Base-by-base conservation (phyloP, 371 early-diverging fungal genomes). In the Phascolomyces articulosus region DNA sequence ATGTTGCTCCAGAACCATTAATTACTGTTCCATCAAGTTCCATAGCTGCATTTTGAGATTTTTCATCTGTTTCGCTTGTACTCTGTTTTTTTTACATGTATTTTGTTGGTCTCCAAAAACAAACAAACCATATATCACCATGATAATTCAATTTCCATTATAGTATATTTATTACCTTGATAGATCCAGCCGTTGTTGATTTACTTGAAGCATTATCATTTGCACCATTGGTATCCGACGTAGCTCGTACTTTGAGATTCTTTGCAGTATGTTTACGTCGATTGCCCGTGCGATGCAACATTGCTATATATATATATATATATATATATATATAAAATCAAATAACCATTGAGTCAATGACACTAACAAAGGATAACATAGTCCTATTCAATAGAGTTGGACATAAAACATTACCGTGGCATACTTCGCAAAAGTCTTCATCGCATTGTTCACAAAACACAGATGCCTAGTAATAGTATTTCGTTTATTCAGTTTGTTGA, bases 361-460 rank as follows among this genome's bases (percentile, higher is more conserved):
- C 34, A 34, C 11, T 34, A 34, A 34, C 6, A 31, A 31, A 34
- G 11, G 34, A 9, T 9, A 34, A 34, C n/a, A n/a, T 0, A 34
- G 2, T 11, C 11, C 11, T 34, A 0, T 34, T 34, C 34, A 34
- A 34, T 34, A 11, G 6, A 11, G 9, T 20, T n/a, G 20, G 40
- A 7, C 9, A 34, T 16, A 18, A 29, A 28, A 4, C 11, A 29
- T 44, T 63, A 68, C 82, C 83, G 69, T 85, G 92, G 74, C 98
- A 96, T 31, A 97, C 96, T 73, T 93, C 92, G 71, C 98, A 97
- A 86, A 92, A 98, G 68, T 88, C 89, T 67, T 95, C 95, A 60
- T 80, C 82, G 64, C 95, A 95, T 67, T 91, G 89, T 57, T 90
- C 88, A 77, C 95, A 95, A 67, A 83, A 87, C 34, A 89, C 77